Percentiles rank a stretch among this genome's conserved stretches.
These are phyloP conservation scores for Isatis lusitanica DNA, from an alignment of 441 rosid genomes.

Conservation along the genomic window DNA sequence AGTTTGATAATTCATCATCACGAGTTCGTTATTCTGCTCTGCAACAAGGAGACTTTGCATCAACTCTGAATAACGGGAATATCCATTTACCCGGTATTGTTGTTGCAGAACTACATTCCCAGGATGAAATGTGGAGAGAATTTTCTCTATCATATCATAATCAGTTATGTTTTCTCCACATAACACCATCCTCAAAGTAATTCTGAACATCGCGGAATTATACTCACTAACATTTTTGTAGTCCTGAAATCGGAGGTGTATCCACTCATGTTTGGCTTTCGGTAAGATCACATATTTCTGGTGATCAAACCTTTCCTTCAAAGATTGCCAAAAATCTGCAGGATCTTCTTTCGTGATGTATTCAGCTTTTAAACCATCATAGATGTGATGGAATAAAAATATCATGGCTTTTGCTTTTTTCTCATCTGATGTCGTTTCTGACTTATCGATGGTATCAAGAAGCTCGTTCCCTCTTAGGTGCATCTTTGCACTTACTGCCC, in stretches of 20 bases:
- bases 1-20: no score
- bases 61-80: no score
- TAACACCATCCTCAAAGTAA: not conserved
- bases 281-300: not conserved
- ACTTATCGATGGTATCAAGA: no score
- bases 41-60: no score
- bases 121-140: not conserved
- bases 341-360: not conserved
- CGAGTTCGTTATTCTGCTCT: no score
- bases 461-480: no score
- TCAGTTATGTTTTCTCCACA: not conserved
- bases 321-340: not conserved
- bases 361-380: no score
- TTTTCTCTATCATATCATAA: not conserved
- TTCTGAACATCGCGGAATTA: not conserved
- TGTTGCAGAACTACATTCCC: not conserved
- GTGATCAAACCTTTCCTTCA: not conserved
- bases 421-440: no score
- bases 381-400: no score
- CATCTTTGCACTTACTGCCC: no score
- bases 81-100: not conserved
- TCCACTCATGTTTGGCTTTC: not conserved
- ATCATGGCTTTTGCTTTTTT: no score
- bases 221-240: not conserved
- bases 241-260: not conserved